Conservation (phyloP, 805 yeast genomes). For the Osmozyma mogii region DNA sequence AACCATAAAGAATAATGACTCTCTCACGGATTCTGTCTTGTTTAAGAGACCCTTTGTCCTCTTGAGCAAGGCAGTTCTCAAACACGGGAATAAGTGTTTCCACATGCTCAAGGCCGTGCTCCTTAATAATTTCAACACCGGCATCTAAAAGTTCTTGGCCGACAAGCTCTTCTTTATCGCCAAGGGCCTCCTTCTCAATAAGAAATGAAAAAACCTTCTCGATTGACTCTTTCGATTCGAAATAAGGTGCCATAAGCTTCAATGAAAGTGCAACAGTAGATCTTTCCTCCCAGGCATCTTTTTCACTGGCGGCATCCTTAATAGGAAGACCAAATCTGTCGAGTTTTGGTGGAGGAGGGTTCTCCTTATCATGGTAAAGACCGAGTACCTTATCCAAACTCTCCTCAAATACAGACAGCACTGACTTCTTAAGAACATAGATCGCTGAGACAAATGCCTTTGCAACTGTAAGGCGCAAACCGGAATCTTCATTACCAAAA, state of each 20-base stretch:
- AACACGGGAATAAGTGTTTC: slow-evolving; percentile 76
- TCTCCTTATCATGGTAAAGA: slow-evolving; percentile 50
- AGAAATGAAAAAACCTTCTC: slow-evolving; percentile 54
- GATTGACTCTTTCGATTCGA: slow-evolving; percentile 31
- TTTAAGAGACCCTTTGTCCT: slow-evolving; percentile 36
- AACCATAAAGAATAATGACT: slow-evolving; percentile 82
- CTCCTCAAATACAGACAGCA: slow-evolving; percentile 16
- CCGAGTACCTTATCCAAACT: slow-evolving; percentile 41
- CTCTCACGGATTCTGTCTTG: slow-evolving; percentile 68
- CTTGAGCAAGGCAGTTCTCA: slow-evolving; percentile 54
- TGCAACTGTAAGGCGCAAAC: slow-evolving; percentile 68
- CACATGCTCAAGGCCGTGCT: slow-evolving; percentile 58
- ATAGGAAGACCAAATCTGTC: slow-evolving; percentile 78
- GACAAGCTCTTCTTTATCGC: slow-evolving; percentile 66
- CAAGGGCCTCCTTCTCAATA: slow-evolving; percentile 56
- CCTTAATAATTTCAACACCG: slow-evolving; percentile 65
- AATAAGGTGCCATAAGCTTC: slow-evolving; percentile 46
- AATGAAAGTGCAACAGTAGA: slow-evolving; percentile 72
- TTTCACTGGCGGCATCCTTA: slow-evolving; percentile 49
- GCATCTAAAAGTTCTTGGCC: slow-evolving; percentile 82
- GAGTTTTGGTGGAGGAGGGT: slow-evolving; percentile 67
- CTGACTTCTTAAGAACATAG: slow-evolving; percentile 19
- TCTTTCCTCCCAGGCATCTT: slow-evolving; percentile 79
- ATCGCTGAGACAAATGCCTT: slow-evolving; percentile 59
- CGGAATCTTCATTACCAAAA: slow-evolving; percentile 50